These are phyloP conservation scores for Neopestalotiopsis sp. DNA, from an alignment of 2,329 filamentous ascomycete genomes.

Conservation along the genomic window DNA sequence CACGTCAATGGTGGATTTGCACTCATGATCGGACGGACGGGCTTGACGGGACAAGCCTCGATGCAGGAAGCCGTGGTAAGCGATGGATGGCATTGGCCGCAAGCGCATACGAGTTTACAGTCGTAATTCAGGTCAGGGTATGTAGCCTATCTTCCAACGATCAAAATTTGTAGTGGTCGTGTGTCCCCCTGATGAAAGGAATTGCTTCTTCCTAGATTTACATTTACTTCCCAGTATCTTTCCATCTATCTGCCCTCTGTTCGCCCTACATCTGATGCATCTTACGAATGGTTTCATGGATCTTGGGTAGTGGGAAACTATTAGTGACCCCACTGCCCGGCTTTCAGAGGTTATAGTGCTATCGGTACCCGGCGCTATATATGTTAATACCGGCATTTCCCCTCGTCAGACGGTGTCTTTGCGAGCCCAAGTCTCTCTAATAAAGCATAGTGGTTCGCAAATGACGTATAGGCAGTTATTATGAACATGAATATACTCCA, in stretches of 20 bases:
- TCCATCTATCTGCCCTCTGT: background rate
- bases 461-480: background rate
- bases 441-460: background rate
- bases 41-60: background rate
- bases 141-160: too few relatives aligned
- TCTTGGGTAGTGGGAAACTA: background rate
- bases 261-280: background rate
- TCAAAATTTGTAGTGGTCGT: too few relatives aligned
- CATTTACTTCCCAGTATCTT: background rate
- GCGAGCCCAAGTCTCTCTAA: background rate
- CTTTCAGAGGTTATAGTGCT: background rate
- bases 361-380: background rate
- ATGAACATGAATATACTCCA: background rate
- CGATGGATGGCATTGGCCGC: background rate
- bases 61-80: background rate
- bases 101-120: background rate
- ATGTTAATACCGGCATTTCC: background rate
- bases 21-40: background rate
- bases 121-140: background rate
- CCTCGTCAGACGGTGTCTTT: background rate
- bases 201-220: background rate
- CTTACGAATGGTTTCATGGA: background rate
- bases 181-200: background rate
- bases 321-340: background rate
- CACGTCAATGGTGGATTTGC: background rate